These are phyloP conservation scores for Smallanthus sonchifolius DNA, from an alignment of 129 eudicot species.

Conservation along the genomic window DNA sequence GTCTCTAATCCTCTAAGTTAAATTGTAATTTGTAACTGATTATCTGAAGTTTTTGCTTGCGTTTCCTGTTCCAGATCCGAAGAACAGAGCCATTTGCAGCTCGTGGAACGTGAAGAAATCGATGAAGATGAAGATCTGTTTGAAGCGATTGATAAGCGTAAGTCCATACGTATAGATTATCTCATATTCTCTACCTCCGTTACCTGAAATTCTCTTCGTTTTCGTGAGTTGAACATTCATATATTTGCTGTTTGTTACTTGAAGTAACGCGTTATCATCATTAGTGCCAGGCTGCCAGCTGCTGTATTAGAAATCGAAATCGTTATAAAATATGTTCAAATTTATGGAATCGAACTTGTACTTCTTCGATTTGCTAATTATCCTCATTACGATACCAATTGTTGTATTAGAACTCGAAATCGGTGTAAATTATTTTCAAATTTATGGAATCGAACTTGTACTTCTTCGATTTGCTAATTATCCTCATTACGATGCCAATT, in stretches of 20 bases:
- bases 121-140: conserved; percentile 94
- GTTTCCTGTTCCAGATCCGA: conserved; percentile 53
- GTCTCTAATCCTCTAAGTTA: not conserved
- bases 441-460: no score
- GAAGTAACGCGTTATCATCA: not conserved
- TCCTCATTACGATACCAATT: not conserved
- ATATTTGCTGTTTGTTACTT: not conserved
- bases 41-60: conserved; percentile 12
- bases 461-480: not conserved
- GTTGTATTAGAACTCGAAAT: not conserved
- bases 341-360: conserved; percentile 1
- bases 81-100: conserved; percentile 80
- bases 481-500: not conserved
- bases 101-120: conserved; percentile 80
- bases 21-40: conserved; percentile 3
- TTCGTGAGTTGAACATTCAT: not conserved
- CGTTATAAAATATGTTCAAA: not conserved
- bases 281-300: not conserved
- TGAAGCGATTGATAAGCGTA: conserved; percentile 87
- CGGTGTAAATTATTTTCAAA: no score
- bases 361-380: not conserved
- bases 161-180: not conserved
- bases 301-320: not conserved
- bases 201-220: not conserved
- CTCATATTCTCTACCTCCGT: not conserved